Conservation (phyloP, 352 stramenopile species). For the Pythium rhizo-oryzae region DNA sequence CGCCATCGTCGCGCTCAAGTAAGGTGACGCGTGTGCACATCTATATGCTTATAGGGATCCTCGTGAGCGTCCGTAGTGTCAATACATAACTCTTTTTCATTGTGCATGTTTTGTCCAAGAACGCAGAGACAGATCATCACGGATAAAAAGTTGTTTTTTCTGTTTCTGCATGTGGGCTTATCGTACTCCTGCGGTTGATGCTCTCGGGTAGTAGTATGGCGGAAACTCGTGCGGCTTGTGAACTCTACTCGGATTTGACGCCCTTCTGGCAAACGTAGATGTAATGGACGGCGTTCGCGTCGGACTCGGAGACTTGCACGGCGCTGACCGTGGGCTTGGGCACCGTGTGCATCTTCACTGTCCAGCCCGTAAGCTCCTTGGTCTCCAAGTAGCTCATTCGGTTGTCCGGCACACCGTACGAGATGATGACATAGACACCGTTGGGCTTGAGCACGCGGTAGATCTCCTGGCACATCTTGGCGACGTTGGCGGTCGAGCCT, state of each 20-base stretch:
- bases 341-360: conserved; percentile 94
- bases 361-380: conserved; percentile 94
- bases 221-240: not conserved
- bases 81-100: not conserved
- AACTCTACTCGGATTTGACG: conserved; percentile 44
- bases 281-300: conserved; percentile 96
- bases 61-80: not conserved
- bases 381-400: conserved; percentile 96
- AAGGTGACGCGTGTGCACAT: not conserved
- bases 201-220: not conserved
- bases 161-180: not conserved
- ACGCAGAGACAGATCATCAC: too few relatives aligned
- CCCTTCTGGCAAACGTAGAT: conserved; percentile 96
- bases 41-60: not conserved
- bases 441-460: conserved; percentile 94
- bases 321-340: conserved; percentile 96
- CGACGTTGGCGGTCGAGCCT: conserved; percentile 94
- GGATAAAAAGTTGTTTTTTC: too few relatives aligned
- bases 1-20: conserved; percentile 73
- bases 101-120: not conserved
- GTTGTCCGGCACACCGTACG: conserved; percentile 96
- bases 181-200: not conserved
- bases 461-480: conserved; percentile 96
- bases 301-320: conserved; percentile 91
- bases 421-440: conserved; percentile 95